Base-by-base conservation (phyloP, 2,329 filamentous ascomycete genomes). In the Xylariaceae sp. region DNA sequence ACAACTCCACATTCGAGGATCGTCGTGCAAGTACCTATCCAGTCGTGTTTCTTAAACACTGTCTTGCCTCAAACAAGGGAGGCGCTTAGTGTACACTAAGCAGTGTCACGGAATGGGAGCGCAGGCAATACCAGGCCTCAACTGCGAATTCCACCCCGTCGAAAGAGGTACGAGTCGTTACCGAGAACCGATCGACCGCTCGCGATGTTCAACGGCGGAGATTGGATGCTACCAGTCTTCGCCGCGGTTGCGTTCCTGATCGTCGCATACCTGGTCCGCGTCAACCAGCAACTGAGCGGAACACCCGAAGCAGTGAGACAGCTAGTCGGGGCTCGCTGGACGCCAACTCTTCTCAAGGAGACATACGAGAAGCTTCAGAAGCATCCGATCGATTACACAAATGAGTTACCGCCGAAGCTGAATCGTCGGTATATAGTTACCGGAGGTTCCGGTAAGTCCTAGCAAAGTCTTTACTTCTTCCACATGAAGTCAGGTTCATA, bases 401-500 rank as follows among this genome's bases (percentile, higher is more conserved):
- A 71, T 35, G 70, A 73, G 44, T 62, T 79, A 15, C 78, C 78
- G 3, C 74, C 72, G 1, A 73, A 70, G 57, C 64, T 75, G 52
- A 70, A 75, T 10, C 73, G 78, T 49, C 73, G 76, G 34, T 80
- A 79, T 62, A 64, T 80, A 39, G 71, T 80, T 3, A 76, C 78
- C 3, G 77, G 78, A 11, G 78, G 77, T 10, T 78, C 76, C n/a
- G 77, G 77, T 77, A 56, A 68, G 74, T 70, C 50, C 49, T 53
- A 8, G 8, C 11, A 18, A 18, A 10, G 17, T 54, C 9, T 56
- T 17, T 6, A 44, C 56, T 17, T 15, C 42, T 23, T 15, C 23
- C 9, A 18, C 48, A 10, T 3, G 47, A 17, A 3, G 23, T 8
- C 11, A 8, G 13, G 8, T 47, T 13, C 39, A 17, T 23, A 18